phyloP scores from a whole-genome alignment of 495 filamentous ascomycete genomes.

The Trichocladium antarcticum region DNA sequence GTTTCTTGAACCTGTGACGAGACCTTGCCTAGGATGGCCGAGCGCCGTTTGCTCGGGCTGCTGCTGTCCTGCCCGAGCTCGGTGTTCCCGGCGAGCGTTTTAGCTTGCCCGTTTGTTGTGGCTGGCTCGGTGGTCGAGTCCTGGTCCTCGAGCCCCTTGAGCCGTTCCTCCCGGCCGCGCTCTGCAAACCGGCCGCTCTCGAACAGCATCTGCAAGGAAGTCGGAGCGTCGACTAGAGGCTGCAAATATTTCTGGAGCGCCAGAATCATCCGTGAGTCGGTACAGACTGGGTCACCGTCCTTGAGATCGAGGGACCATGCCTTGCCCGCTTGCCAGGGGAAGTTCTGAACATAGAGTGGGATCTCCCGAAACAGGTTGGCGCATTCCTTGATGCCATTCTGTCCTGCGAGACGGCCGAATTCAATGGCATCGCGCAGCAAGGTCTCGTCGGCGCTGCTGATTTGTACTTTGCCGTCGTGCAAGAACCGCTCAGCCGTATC shows the following conservation, averaged over 20 bases:
- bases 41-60: constrained; percentile 17
- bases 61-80: constrained; percentile 25
- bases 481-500: constrained; percentile 56
- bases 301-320: constrained; percentile 53
- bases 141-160: constrained; percentile 17
- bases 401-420: constrained; percentile 48
- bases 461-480: constrained; percentile 36
- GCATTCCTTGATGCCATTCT: constrained; percentile 50
- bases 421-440: constrained; percentile 51
- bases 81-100: constrained; percentile 32
- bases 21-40: constrained; percentile 12
- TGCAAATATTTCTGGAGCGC: constrained; percentile 32
- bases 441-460: constrained; percentile 47
- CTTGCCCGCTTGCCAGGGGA: constrained; percentile 45
- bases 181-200: constrained; percentile 27
- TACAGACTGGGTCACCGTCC: constrained; percentile 29
- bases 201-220: constrained; percentile 27
- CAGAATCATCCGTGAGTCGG: constrained; percentile 28
- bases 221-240: constrained; percentile 28
- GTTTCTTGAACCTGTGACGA: not conserved
- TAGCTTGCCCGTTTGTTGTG: not conserved
- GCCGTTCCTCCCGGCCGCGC: constrained; percentile 26
- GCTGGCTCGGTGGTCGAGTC: not conserved
- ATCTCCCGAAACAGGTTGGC: constrained; percentile 64
- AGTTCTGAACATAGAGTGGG: constrained; percentile 54